A percentile compares a stretch with the other conserved stretches of the same genome.
Evolutionary conservation across 352 stramenopile genomes (phyloP).

Genomic region (Phytophthora cryptogea): DNA sequence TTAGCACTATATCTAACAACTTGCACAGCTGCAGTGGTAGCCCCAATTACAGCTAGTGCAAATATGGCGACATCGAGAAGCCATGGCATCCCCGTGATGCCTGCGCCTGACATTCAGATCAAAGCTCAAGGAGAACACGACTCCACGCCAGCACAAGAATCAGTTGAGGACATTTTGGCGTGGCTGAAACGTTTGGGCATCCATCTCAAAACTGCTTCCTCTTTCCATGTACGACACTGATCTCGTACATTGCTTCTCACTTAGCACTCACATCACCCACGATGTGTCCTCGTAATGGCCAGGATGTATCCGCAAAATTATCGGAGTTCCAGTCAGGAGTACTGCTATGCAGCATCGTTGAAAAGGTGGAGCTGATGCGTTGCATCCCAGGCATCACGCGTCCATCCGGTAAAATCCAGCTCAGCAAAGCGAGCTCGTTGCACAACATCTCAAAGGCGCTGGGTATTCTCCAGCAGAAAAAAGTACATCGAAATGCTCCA

Average conservation of each 20-base stretch:
- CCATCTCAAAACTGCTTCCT: slow-evolving; percentile 20
- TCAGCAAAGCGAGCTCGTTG: slow-evolving; percentile 59
- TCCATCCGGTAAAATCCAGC: slow-evolving; percentile 25
- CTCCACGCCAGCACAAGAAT: neutral
- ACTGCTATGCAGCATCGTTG: slow-evolving; percentile 65
- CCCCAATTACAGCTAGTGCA: neutral
- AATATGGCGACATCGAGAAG: neutral
- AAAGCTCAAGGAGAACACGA: neutral
- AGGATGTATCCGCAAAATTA: slow-evolving; percentile 39
- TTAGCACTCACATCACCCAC: neutral
- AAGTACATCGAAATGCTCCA: slow-evolving; percentile 31
- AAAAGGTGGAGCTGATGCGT: slow-evolving; percentile 75
- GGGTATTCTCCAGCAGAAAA: slow-evolving; percentile 63
- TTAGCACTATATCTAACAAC: slow-evolving; percentile 2
- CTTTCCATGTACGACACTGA: slow-evolving; percentile 40
- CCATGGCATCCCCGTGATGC: too few relatives aligned
- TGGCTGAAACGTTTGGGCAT: slow-evolving; percentile 53
- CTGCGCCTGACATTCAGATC: neutral
- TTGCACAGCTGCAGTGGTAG: neutral
- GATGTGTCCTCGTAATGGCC: neutral
- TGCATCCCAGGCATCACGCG: slow-evolving; percentile 52
- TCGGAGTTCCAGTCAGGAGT: slow-evolving; percentile 63
- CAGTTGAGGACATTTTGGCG: slow-evolving; percentile 26
- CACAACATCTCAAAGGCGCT: slow-evolving; percentile 80
- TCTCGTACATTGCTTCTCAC: neutral